These are phyloP conservation scores for Rhizopus arrhizus DNA, from an alignment of 371 early-diverging fungal species.

Conservation along the genomic window DNA sequence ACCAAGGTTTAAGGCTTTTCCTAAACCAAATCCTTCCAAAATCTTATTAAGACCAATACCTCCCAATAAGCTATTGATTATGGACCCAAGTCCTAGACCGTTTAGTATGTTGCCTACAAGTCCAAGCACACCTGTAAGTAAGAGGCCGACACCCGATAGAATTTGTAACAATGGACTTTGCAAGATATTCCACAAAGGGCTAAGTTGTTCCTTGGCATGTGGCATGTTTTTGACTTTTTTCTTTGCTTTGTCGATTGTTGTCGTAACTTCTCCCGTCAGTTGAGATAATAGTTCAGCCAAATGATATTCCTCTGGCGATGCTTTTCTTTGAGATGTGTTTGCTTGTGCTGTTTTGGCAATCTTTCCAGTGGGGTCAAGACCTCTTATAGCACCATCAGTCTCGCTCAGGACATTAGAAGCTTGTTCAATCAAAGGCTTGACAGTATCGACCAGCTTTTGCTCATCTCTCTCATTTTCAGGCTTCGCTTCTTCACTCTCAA, in stretches of 20 bases:
- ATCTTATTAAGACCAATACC: constrained; percentile 38
- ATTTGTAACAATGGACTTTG: constrained; percentile 38
- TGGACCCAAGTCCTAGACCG: constrained; percentile 32
- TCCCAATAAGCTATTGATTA: constrained; percentile 32
- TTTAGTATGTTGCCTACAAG: constrained; percentile 35
- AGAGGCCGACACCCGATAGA: constrained; percentile 35
- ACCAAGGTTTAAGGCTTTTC: constrained; percentile 19
- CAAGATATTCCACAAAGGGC: constrained; percentile 33
- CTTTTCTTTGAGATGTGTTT: constrained; percentile 26
- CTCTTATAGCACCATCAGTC: constrained; percentile 35
- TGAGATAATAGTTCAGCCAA: constrained; percentile 33
- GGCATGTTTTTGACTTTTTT: constrained; percentile 39
- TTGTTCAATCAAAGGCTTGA: constrained; percentile 36
- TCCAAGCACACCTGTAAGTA: constrained; percentile 35
- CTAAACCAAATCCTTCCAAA: constrained; percentile 33
- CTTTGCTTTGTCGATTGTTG: constrained; percentile 38
- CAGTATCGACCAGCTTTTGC: constrained; percentile 31
- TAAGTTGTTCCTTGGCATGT: constrained; percentile 32
- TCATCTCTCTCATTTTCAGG: constrained; percentile 33
- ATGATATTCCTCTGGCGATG: constrained; percentile 32
- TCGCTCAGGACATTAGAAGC: constrained; percentile 33
- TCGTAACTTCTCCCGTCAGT: constrained; percentile 32
- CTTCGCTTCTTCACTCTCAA: constrained; percentile 34
- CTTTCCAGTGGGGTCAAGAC: constrained; percentile 31
- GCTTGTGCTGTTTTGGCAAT: constrained; percentile 35